Base-by-base conservation (phyloP, 306 rosid species). In the Ochetophila trinervis region DNA sequence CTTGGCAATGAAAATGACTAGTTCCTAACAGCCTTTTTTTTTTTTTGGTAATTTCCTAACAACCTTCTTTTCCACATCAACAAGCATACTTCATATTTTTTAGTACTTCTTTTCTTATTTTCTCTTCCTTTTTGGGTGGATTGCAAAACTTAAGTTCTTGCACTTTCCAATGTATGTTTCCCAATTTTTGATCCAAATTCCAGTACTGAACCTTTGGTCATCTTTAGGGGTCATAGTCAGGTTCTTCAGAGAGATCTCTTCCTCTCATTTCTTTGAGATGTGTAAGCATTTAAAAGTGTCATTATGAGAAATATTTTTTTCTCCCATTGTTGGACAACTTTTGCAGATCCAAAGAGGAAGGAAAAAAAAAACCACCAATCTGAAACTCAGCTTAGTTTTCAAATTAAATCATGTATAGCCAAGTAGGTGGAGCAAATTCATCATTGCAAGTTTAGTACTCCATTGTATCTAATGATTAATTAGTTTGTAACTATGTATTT, bases 1-100 rank as follows among this genome's bases (percentile, higher is more conserved):
- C 21, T 42, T 18, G 63, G 53, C 53, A 63, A 51, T 68, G 91
- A 85, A 81, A 83, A 75, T 73, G 91, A 79, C 78, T 48, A 24
- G 40, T 80, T 77, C 83, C 89, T 77, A 72, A 80, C 78, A 15
- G 10, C 6, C 11, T 10, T 36, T 36, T 36, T n/a, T n/a, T n/a
- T n/a, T n/a, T n/a, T n/a, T n/a, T n/a, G n/a, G n/a, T n/a, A n/a
- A n/a, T n/a, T 80, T 77, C 83, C 89, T 77, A 27, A 27, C 32
- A 27, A 72, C 61, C 34, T 61, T 20, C 56, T 76, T 74, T 44
- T 72, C 78, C 64, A 67, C 74, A 72, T 66, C 71, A 42, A 66
- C 21, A 60, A 62, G 75, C 65, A 68, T 37, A 23, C 62, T 34
- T 52, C 55, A 52, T 70, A 53, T 76, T 18, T 19, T 65, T 55